Evolutionary conservation across 768 basidiomycete genomes (phyloP).

Genomic region (Collybiopsis confluens): DNA sequence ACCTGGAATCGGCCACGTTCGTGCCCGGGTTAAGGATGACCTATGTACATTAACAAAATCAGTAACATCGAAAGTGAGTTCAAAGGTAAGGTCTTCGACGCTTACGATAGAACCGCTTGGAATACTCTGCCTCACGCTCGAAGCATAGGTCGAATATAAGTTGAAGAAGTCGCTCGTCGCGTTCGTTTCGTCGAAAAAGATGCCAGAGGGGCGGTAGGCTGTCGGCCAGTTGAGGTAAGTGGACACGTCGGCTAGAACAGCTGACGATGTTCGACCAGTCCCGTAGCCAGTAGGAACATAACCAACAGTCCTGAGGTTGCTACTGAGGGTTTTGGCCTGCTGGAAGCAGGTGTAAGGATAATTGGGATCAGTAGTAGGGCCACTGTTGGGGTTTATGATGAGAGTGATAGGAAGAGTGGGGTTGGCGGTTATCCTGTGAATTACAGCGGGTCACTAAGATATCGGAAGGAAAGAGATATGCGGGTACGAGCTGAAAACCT

Average conservation of each 20-base stretch:
- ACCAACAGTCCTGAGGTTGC: conserved; percentile 26
- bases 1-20: conserved; percentile 13
- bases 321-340: conserved; percentile 12
- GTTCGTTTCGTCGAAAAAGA: conserved; percentile 32
- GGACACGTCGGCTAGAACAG: conserved; percentile 22
- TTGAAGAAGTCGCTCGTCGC: conserved; percentile 13
- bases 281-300: conserved; percentile 27
- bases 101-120: conserved; percentile 13
- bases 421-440: conserved; percentile 22
- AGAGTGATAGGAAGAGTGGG: conserved; percentile 24
- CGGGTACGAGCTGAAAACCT: conserved; percentile 15
- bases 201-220: conserved; percentile 26
- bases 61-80: not conserved
- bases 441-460: conserved; percentile 13
- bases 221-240: conserved; percentile 24
- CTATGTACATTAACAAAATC: no score
- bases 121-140: conserved; percentile 15
- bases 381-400: conserved; percentile 27
- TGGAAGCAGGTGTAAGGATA: conserved; percentile 25
- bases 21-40: conserved; percentile 22
- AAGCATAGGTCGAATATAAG: conserved; percentile 20
- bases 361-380: conserved; percentile 20
- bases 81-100: conserved; percentile 14
- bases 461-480: no score
- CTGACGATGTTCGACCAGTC: conserved; percentile 12